phyloP scores from a whole-genome alignment of 2,329 filamentous ascomycete genomes.

The Fusarium sp. region DNA sequence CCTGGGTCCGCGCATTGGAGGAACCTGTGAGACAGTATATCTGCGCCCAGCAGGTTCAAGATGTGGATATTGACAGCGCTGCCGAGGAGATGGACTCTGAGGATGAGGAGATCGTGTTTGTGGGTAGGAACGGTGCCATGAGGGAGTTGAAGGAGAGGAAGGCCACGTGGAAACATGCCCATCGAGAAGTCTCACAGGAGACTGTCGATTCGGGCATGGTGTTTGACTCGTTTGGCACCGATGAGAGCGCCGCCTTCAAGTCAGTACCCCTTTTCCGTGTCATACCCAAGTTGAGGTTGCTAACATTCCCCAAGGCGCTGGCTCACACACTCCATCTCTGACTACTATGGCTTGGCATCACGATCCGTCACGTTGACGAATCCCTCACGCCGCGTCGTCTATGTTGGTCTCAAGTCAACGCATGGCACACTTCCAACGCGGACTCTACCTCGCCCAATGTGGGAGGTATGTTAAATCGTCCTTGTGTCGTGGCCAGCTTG shows the following conservation, averaged over 20 bases:
- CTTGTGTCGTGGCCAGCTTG: neutral
- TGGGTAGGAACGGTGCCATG: slow-evolving; percentile 72
- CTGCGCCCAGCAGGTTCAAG: slow-evolving; percentile 53
- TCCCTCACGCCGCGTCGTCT: slow-evolving; percentile 78
- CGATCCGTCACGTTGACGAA: slow-evolving; percentile 77
- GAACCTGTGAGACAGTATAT: slow-evolving; percentile 82
- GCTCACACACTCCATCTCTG: slow-evolving; percentile 90
- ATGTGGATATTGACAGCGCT: slow-evolving; percentile 43
- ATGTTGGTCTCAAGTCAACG: slow-evolving; percentile 73
- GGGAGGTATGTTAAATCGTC: slow-evolving; percentile 63
- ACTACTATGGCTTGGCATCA: slow-evolving; percentile 89
- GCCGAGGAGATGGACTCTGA: slow-evolving; percentile 56
- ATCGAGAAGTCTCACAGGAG: slow-evolving; percentile 64
- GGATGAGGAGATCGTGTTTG: slow-evolving; percentile 92
- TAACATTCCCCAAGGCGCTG: slow-evolving; percentile 69
- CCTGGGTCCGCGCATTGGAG: slow-evolving; percentile 83
- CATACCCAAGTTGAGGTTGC: neutral
- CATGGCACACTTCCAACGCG: slow-evolving; percentile 40
- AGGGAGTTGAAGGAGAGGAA: slow-evolving; percentile 50
- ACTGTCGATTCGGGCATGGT: slow-evolving; percentile 71
- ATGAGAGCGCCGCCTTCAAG: slow-evolving; percentile 82
- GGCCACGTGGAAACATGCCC: slow-evolving; percentile 56
- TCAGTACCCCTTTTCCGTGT: slow-evolving; percentile 54
- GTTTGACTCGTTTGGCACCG: slow-evolving; percentile 79
- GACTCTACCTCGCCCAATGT: slow-evolving; percentile 67